Evolutionary conservation across 225 moss, liverwort and hornwort genomes (phyloP), one percentile per base, ranked within the genome.

Genomic region (Sphagnum tenellum): DNA sequence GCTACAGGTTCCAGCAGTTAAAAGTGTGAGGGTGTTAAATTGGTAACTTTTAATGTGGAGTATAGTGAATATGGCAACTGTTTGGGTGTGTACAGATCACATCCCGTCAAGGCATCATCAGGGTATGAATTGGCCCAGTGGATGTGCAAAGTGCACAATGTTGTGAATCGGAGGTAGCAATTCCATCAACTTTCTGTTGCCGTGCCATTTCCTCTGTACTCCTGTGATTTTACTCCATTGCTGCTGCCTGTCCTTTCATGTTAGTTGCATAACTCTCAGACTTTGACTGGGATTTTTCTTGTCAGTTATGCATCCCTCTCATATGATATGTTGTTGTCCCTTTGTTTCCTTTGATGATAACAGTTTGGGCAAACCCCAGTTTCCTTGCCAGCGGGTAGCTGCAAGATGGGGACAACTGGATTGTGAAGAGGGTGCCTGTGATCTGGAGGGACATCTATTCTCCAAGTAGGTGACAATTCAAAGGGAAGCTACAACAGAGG

Each of bases 71-170:
- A n/a, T n/a, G 3, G 44, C 11, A 47, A n/a, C 49, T 48, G 45
- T 48, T 10, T 56, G 11, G 57, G 60, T 13, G 56, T 56, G 58
- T 63, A 62, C 86, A 96, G 92, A 86, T 66, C 71, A 55, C 69
- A 82, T 79, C 87, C 90, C 3, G 85, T 93, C 4, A 87, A 82
- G 46, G 72, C 87, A 54, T 75, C 65, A 4, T 87, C 98, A 13
- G 78, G 89, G 64, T n/a, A 70, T 3, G 81, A 86, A 6, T 72
- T 93, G 0, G 62, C 69, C 8, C 83, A 90, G 70, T 98, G 98
- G 98, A 90, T 98, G 90, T 98, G 93, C 72, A 74, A 82, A 67
- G 90, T 78, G 50, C 98, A 98, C 71, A 98, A 98, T 69, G 76
- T 98, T 48, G 98, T 98, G 56, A 98, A 98, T 64, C 87, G 93